Evolutionary conservation across 495 filamentous ascomycete species (phyloP).

Genomic region (Tuber borchii): DNA sequence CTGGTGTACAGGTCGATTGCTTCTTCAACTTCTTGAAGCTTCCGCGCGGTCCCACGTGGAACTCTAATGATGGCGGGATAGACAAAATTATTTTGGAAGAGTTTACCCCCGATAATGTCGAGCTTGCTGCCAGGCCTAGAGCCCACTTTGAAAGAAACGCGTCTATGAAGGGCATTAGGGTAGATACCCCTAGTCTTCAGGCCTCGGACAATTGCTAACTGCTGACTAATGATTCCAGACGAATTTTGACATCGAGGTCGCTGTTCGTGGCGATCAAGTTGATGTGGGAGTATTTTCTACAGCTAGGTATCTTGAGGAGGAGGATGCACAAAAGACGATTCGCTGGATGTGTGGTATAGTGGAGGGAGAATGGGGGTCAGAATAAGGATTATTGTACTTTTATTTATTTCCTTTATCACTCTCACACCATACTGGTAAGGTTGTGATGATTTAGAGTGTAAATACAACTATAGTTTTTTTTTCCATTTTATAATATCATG

Average conservation of each 20-base stretch:
- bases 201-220: conserved; percentile 3
- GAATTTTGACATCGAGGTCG: conserved; percentile 44
- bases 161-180: conserved; percentile 30
- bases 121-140: conserved; percentile 9
- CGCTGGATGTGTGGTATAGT: conserved; percentile 33
- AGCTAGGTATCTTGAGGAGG: conserved; percentile 27
- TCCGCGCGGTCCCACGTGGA: not conserved
- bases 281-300: conserved; percentile 45
- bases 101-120: conserved; percentile 1
- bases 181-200: conserved; percentile 6
- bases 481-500: not conserved
- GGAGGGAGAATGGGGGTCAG: not conserved
- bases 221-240: conserved; percentile 35
- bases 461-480: not conserved
- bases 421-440: not conserved
- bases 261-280: conserved; percentile 33
- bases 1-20: conserved; percentile 46
- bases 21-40: conserved; percentile 45
- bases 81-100: conserved; percentile 18
- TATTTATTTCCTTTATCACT: not conserved
- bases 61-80: not conserved
- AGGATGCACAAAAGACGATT: conserved; percentile 28
- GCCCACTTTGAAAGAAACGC: conserved; percentile 15
- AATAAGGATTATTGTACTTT: not conserved
- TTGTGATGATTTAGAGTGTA: not conserved